These are phyloP conservation scores for Scheffersomyces stipitis DNA, from an alignment of 805 yeast species.

Conservation along the genomic window DNA sequence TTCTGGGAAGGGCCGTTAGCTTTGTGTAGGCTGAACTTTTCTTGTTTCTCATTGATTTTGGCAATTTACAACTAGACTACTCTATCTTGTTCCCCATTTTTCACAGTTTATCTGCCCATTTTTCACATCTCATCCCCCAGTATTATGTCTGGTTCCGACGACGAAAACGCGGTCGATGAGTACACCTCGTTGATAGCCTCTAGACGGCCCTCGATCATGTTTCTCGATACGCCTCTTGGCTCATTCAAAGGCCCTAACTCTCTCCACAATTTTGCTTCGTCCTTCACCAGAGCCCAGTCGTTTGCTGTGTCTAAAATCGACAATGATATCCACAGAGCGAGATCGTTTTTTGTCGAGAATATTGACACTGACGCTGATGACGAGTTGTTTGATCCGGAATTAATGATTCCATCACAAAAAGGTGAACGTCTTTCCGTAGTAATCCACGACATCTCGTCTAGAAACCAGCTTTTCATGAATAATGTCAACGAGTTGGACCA, in stretches of 20 bases:
- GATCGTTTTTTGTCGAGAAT: conserved; percentile 15
- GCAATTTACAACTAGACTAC: no score
- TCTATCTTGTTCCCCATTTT: no score
- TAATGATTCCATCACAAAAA: conserved; percentile 53
- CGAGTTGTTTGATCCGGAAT: conserved; percentile 50
- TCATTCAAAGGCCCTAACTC: conserved; percentile 33
- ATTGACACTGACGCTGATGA: conserved; percentile 12
- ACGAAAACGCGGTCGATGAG: conserved; percentile 7
- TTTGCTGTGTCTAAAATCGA: conserved; percentile 17
- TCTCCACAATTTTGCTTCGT: conserved; percentile 39
- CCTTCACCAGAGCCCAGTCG: conserved; percentile 41
- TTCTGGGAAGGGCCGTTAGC: no score
- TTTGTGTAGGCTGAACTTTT: no score
- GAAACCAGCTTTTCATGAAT: conserved; percentile 22
- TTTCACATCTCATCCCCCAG: no score
- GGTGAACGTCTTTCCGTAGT: conserved; percentile 68
- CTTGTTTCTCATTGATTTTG: no score
- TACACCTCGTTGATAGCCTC: conserved; percentile 5
- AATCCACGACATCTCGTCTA: conserved; percentile 34
- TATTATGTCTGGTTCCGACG: not conserved
- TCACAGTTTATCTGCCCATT: no score
- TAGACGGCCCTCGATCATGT: conserved; percentile 5
- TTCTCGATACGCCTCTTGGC: conserved; percentile 14
- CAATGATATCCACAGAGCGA: conserved; percentile 20
- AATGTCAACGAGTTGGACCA: conserved; percentile 5